Base-by-base conservation (phyloP, 2,329 filamentous ascomycete species). In the Fusarium tjaetaba region DNA sequence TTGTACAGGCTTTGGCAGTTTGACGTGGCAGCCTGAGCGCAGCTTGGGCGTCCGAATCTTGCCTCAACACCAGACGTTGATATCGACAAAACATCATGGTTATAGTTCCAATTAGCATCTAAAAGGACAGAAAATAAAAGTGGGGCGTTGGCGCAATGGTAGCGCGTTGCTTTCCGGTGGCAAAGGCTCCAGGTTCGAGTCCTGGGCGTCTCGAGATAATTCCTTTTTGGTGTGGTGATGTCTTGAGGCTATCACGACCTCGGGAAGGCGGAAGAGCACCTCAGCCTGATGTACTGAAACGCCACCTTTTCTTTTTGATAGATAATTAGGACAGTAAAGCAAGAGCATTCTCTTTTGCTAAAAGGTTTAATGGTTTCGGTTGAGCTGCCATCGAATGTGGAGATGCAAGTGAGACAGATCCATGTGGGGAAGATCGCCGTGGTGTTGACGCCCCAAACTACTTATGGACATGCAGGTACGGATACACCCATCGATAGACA, bases 181-280 rank as follows among this genome's bases (percentile, higher is more conserved):
- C 75, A 75, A 78, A 81, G 77, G 78, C 57, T 81, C 72, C 75
- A 80, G 79, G 80, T 80, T 81, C 80, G 80, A 81, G 77, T 79
- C 80, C 79, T 79, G 77, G 75, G 75, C 48, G 76, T 81, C 4
- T 53, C 30, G n/a, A 34, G n/a, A 52, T 42, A 13, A 22, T 5
- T 20, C 0, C 20, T 61, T 62, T 62, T 46, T 58, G 41, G 4
- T 15, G 32, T 1, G n/a, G 24, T 16, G 32, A 13, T 14, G 11
- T 32, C 30, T 32, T 32, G 30, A 32, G 11, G 30, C 11, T 13
- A 32, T 32, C 30, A 32, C 30, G 30, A 13, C 30, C 28, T 30
- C 28, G 28, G 28, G 28, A 30, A 30, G 7, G 28, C 28, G 30
- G 30, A 30, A 30, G 30, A 30, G n/a, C 28, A 30, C 28, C 28